Conservation (phyloP, 1,284 basidiomycete genomes). For the Ganoderma meredithae region DNA sequence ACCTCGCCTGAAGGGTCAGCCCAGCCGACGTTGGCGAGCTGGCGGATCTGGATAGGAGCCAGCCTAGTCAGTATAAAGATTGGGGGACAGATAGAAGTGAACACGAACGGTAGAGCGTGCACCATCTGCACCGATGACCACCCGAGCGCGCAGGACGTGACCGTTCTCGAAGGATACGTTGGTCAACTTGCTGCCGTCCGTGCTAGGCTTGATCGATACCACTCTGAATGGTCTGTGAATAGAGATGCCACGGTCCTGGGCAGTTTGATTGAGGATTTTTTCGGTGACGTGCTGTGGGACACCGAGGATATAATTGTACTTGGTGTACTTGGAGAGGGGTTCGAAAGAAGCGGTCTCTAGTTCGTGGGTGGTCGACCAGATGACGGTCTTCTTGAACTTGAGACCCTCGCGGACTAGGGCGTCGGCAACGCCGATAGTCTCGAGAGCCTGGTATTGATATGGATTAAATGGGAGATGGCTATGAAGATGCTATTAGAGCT, state of each 20-base stretch:
- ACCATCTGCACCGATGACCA: conserved; percentile 67
- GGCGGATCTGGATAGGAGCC: conserved; percentile 35
- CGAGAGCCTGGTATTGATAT: conserved; percentile 47
- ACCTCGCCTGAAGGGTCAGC: conserved; percentile 36
- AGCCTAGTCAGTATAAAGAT: background rate
- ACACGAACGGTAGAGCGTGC: conserved; percentile 54
- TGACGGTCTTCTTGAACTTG: conserved; percentile 36
- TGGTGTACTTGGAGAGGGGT: conserved; percentile 46
- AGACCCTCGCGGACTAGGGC: conserved; percentile 49
- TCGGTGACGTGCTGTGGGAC: conserved; percentile 60
- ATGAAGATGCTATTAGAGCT: too few relatives aligned
- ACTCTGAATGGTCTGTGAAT: conserved; percentile 49
- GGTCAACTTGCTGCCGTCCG: conserved; percentile 33
- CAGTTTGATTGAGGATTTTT: conserved; percentile 45
- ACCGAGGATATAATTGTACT: conserved; percentile 52
- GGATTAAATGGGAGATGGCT: too few relatives aligned
- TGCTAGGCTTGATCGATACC: conserved; percentile 34
- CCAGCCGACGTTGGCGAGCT: conserved; percentile 38
- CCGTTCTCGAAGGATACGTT: conserved; percentile 61
- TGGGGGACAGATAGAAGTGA: conserved; percentile 4
- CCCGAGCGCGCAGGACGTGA: conserved; percentile 51
- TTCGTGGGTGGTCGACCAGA: conserved; percentile 43
- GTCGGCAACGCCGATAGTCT: conserved; percentile 54
- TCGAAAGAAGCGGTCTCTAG: conserved; percentile 46
- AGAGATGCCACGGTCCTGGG: conserved; percentile 43